A percentile compares a stretch with the other conserved stretches of the same genome.
phyloP scores from a whole-genome alignment of 768 basidiomycete species.

The Russula abietina region DNA sequence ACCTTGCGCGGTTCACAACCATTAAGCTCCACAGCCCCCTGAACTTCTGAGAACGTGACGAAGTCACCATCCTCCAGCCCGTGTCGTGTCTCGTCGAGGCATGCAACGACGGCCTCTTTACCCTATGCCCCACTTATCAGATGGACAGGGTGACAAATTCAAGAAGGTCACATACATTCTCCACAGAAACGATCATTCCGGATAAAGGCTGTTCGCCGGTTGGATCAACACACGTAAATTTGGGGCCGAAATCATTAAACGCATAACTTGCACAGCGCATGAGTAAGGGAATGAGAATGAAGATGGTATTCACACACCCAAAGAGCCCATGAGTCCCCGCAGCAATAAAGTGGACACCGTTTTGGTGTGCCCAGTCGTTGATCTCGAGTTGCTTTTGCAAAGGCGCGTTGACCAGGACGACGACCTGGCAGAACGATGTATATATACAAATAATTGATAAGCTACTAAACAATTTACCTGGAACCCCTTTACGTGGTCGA shows the following conservation, averaged over 20 bases:
- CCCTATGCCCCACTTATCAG: constrained; percentile 43
- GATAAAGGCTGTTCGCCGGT: constrained; percentile 92
- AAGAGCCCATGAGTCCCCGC: constrained; percentile 92
- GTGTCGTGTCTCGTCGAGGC: constrained; percentile 93
- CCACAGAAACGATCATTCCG: constrained; percentile 95
- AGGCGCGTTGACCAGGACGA: constrained; percentile 78
- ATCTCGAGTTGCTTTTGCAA: constrained; percentile 86
- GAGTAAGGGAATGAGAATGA: constrained; percentile 12
- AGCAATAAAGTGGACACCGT: constrained; percentile 86
- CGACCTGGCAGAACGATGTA: constrained; percentile 47
- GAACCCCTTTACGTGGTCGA: constrained; percentile 79
- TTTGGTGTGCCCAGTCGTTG: constrained; percentile 88
- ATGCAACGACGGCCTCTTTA: constrained; percentile 88
- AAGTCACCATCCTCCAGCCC: constrained; percentile 98
- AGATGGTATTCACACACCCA: constrained; percentile 49
- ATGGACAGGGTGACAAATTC: neutral
- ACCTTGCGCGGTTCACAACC: constrained; percentile 88
- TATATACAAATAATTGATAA: constrained; percentile 8
- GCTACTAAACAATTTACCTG: constrained; percentile 48
- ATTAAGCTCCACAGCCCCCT: constrained; percentile 91
- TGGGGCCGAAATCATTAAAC: constrained; percentile 94
- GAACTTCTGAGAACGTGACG: constrained; percentile 92
- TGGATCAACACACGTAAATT: constrained; percentile 95
- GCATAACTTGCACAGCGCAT: constrained; percentile 54
- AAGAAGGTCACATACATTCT: constrained; percentile 47